A percentile compares a stretch with the other conserved stretches of the same genome.
phyloP scores from a whole-genome alignment of 805 yeast species.

The Wickerhamiella lipophila region DNA sequence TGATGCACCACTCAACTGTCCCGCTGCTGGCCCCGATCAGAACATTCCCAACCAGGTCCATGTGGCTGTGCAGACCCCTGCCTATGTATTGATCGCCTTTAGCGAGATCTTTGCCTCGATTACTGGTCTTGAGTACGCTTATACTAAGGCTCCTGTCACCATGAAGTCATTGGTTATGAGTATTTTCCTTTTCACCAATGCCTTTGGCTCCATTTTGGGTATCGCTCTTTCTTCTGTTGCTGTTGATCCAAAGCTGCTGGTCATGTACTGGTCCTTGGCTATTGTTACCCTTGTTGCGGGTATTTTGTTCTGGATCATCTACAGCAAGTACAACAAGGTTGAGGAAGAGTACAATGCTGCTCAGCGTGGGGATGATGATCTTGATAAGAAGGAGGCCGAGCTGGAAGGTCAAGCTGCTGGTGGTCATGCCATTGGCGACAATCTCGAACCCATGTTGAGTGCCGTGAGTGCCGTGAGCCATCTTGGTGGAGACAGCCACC shows the following conservation, averaged over 20 bases:
- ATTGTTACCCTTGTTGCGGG: slow-evolving; percentile 49
- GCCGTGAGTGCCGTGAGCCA: slow-evolving; percentile 10
- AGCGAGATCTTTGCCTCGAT: slow-evolving; percentile 70
- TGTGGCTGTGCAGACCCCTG: slow-evolving; percentile 61
- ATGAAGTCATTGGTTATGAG: slow-evolving; percentile 55
- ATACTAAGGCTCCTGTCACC: slow-evolving; percentile 62
- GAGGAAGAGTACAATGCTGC: slow-evolving; percentile 49
- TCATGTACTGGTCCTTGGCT: slow-evolving; percentile 57
- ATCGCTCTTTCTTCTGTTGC: slow-evolving; percentile 58
- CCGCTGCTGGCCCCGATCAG: slow-evolving; percentile 22
- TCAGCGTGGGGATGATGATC: slow-evolving; percentile 24
- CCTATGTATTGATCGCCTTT: slow-evolving; percentile 58
- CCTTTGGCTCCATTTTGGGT: slow-evolving; percentile 68
- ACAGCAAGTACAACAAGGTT: slow-evolving; percentile 40
- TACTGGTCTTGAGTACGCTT: slow-evolving; percentile 75
- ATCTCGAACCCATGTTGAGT: slow-evolving; percentile 8
- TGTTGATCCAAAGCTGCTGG: slow-evolving; percentile 53
- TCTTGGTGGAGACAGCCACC: background rate
- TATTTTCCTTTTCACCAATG: slow-evolving; percentile 53
- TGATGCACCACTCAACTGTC: slow-evolving; percentile 46
- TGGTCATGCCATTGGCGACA: slow-evolving; percentile 10
- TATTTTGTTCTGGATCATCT: slow-evolving; percentile 45
- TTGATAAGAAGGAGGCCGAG: background rate
- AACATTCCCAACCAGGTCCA: slow-evolving; percentile 42
- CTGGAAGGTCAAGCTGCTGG: slow-evolving; percentile 6